Percentiles rank a stretch among this genome's conserved stretches.
phyloP scores from a whole-genome alignment of 768 basidiomycete genomes.

The Pilatotrama ljubarskyi region DNA sequence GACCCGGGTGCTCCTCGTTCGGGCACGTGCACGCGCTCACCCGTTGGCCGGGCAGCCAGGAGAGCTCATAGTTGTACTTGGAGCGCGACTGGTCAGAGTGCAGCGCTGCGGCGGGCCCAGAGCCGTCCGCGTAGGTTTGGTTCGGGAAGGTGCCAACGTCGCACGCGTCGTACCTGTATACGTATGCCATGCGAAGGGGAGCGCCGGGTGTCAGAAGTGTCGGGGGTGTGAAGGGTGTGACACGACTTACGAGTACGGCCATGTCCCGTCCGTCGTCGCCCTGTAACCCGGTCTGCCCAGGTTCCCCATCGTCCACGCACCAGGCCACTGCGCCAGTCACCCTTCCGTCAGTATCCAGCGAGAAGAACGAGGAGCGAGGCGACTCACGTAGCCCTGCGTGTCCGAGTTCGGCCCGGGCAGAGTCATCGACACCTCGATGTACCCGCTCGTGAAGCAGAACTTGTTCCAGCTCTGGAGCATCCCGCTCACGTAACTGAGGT shows the following conservation, averaged over 20 bases:
- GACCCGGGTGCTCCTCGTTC: conserved; percentile 77
- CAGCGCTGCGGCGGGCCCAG: conserved; percentile 62
- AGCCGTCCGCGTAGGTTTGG: conserved; percentile 47
- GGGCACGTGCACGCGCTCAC: conserved; percentile 77
- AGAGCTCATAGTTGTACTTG: conserved; percentile 61
- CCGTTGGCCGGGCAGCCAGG: conserved; percentile 79
- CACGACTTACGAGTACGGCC: conserved; percentile 72
- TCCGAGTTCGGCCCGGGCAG: conserved; percentile 60
- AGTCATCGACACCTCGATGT: conserved; percentile 64
- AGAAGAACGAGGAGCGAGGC: conserved; percentile 1
- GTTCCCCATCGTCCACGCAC: conserved; percentile 89
- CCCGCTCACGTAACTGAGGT: conserved; percentile 63
- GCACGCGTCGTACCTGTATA: conserved; percentile 49
- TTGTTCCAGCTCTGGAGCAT: conserved; percentile 94
- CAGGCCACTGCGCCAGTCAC: conserved; percentile 62
- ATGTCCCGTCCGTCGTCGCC: conserved; percentile 77
- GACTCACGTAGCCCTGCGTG: conserved; percentile 48
- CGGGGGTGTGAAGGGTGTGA: neutral
- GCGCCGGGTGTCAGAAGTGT: neutral
- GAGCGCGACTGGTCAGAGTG: conserved; percentile 46
- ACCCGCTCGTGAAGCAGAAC: conserved; percentile 79
- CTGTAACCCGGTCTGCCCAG: conserved; percentile 79
- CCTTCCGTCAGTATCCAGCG: neutral
- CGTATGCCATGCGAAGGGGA: neutral
- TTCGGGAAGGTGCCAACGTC: conserved; percentile 61